Evolutionary conservation across 345 rosid genomes (phyloP), one percentile per base, ranked within the genome.

Genomic region (Arabis alpina): DNA sequence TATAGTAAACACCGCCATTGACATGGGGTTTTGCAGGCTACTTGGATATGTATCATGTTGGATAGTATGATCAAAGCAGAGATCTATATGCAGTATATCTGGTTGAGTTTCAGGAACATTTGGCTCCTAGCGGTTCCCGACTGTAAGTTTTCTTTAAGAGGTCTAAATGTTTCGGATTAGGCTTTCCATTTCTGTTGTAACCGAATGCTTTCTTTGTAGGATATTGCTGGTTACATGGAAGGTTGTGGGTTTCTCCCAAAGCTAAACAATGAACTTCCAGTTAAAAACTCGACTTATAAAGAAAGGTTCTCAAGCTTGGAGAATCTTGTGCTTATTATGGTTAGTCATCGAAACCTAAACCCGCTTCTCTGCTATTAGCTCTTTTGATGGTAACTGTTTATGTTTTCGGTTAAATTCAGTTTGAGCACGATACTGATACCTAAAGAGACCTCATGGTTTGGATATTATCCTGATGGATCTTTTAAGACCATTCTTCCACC

Each of bases 111-210:
- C 93, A 90, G 96, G 89, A 93, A 79, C 98, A 93, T 73, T 67
- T 93, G 79, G 97, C 96, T 76, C 96, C 97, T 61, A 84, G 90
- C 39, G 85, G 85, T 54, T 93, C 82, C 96, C 96, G 3, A 90
- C 93, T 6, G 93, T 88, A 48, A 88, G 96, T 82, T 63, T 14
- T 4, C 37, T 19, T 27, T 11, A n/a, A 4, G 9, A 39, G 12
- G 36, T 27, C 39, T 64, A 5, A 27, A 25, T 19, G 23, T 5
- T 54, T 61, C n/a, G 11, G 50, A 25, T 59, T 49, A 37, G 15
- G 27, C 14, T 30, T 36, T 0, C 14, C 25, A 4, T 32, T 48
- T 49, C 64, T 70, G 37, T 54, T 28, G 36, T 75, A 63, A 75
- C 45, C 32, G 0, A 63, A 75, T 28, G 64, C 25, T 55, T 62